Percentiles rank a stretch among this genome's conserved stretches.
phyloP scores from a whole-genome alignment of 1,284 basidiomycete genomes.

The Vanrija pseudolonga region DNA sequence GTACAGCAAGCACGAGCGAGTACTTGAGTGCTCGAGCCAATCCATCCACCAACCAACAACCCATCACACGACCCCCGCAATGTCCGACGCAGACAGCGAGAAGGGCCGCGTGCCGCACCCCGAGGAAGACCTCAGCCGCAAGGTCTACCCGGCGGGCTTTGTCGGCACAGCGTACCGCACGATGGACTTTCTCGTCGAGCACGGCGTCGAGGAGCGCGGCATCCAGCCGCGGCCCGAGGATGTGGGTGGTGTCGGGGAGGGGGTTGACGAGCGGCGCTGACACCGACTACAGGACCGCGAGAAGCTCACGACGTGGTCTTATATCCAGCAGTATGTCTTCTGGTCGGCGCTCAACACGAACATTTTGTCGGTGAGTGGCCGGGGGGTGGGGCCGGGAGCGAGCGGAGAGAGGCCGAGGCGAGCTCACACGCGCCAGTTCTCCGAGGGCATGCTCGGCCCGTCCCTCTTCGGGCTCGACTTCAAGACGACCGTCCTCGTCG shows the following conservation, averaged over 20 bases:
- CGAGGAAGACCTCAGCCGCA: too few relatives aligned
- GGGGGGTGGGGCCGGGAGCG: neutral
- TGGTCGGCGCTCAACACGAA: conserved; percentile 48
- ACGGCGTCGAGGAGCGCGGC: conserved; percentile 45
- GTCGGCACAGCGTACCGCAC: conserved; percentile 1
- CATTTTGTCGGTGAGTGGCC: conserved; percentile 40
- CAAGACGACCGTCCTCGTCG: conserved; percentile 28
- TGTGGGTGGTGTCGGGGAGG: too few relatives aligned
- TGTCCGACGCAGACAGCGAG: too few relatives aligned
- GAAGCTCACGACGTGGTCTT: conserved; percentile 23
- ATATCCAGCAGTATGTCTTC: conserved; percentile 40
- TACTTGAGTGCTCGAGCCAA: too few relatives aligned
- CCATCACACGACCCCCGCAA: too few relatives aligned
- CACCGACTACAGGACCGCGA: too few relatives aligned
- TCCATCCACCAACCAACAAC: too few relatives aligned
- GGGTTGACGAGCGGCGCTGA: too few relatives aligned
- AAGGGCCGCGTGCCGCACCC: too few relatives aligned
- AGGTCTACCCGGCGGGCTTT: too few relatives aligned
- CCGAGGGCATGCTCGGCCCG: conserved; percentile 43
- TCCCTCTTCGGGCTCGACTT: conserved; percentile 37
- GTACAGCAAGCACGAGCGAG: too few relatives aligned
- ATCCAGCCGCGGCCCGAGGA: conserved; percentile 42
- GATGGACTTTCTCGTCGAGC: conserved; percentile 38
- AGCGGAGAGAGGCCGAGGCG: too few relatives aligned
- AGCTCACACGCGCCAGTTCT: conserved; percentile 36